These are phyloP conservation scores for Penicillium tannophilum DNA, from an alignment of 495 filamentous ascomycete species.

Conservation along the genomic window DNA sequence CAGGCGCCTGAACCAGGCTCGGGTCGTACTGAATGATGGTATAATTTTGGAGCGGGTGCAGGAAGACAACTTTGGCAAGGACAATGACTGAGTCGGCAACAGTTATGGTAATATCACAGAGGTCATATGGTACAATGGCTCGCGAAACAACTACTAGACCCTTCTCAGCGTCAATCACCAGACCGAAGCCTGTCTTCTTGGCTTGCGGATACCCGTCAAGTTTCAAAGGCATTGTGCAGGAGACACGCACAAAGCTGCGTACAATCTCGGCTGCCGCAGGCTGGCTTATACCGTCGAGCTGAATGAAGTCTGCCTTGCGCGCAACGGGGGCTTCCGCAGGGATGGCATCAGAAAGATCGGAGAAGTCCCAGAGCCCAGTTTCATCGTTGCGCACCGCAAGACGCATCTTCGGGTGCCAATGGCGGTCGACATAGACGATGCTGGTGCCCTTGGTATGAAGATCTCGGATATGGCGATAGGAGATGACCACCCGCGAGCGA, in stretches of 20 bases:
- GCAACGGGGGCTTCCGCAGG: slow-evolving; percentile 71
- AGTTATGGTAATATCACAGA: slow-evolving; percentile 93
- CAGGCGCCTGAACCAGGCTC: slow-evolving; percentile 85
- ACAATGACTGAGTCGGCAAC: slow-evolving; percentile 96
- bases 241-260: slow-evolving; percentile 90
- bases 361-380: slow-evolving; percentile 94
- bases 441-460: slow-evolving; percentile 92
- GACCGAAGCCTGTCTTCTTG: slow-evolving; percentile 88
- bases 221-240: slow-evolving; percentile 90
- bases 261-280: slow-evolving; percentile 89
- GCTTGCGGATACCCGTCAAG: slow-evolving; percentile 94
- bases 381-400: slow-evolving; percentile 88
- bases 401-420: slow-evolving; percentile 94
- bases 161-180: slow-evolving; percentile 95
- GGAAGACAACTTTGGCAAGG: slow-evolving; percentile 89
- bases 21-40: slow-evolving; percentile 95
- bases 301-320: slow-evolving; percentile 83
- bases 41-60: slow-evolving; percentile 99
- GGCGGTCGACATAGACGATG: slow-evolving; percentile 89
- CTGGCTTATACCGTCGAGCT: slow-evolving; percentile 84
- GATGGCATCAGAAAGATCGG: slow-evolving; percentile 76
- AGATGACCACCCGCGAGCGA: slow-evolving; percentile 85
- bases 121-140: slow-evolving; percentile 91
- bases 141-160: slow-evolving; percentile 91
- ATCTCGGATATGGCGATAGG: slow-evolving; percentile 93